These are phyloP conservation scores for Malassezia brasiliensis DNA, from an alignment of 1,284 basidiomycete species.

Conservation along the genomic window DNA sequence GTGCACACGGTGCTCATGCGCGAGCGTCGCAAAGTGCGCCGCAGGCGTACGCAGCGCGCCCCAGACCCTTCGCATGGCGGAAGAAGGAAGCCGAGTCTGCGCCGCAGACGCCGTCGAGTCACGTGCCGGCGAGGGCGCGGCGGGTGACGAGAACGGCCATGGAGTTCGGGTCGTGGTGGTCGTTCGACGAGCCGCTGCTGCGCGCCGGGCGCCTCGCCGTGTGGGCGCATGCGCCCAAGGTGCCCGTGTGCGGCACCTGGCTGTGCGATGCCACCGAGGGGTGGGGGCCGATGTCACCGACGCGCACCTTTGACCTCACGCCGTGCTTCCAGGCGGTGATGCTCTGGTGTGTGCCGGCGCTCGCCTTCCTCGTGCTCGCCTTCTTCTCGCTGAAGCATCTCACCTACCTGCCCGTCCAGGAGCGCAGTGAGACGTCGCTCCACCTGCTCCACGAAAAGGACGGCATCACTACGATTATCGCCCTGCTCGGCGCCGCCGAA, in stretches of 20 bases:
- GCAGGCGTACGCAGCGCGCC: slow-evolving; percentile 3
- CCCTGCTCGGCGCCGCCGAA: slow-evolving; percentile 52
- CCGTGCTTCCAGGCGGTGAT: slow-evolving; percentile 67
- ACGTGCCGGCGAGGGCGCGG: neutral
- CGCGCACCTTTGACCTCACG: slow-evolving; percentile 66
- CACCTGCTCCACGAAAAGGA: slow-evolving; percentile 30
- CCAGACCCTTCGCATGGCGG: neutral
- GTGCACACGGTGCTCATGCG: slow-evolving; percentile 17
- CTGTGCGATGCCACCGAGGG: slow-evolving; percentile 45
- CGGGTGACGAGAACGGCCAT: neutral
- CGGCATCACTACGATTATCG: slow-evolving; percentile 42
- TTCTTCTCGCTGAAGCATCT: slow-evolving; percentile 19
- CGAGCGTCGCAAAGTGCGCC: slow-evolving; percentile 11
- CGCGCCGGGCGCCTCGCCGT: neutral
- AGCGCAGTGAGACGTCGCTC: slow-evolving; percentile 23
- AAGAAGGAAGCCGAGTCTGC: neutral
- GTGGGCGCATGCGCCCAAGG: neutral
- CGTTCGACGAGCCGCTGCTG: slow-evolving; percentile 2
- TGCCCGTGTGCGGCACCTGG: neutral
- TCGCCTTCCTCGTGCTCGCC: slow-evolving; percentile 29
- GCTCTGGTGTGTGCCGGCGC: slow-evolving; percentile 28
- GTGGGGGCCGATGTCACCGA: slow-evolving; percentile 58
- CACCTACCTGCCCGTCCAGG: slow-evolving; percentile 11
- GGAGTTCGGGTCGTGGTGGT: slow-evolving; percentile 9
- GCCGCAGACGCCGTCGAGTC: too few relatives aligned